Evolutionary conservation across 768 basidiomycete genomes (phyloP).

Genomic region (Leucosporidium creatinivorum): DNA sequence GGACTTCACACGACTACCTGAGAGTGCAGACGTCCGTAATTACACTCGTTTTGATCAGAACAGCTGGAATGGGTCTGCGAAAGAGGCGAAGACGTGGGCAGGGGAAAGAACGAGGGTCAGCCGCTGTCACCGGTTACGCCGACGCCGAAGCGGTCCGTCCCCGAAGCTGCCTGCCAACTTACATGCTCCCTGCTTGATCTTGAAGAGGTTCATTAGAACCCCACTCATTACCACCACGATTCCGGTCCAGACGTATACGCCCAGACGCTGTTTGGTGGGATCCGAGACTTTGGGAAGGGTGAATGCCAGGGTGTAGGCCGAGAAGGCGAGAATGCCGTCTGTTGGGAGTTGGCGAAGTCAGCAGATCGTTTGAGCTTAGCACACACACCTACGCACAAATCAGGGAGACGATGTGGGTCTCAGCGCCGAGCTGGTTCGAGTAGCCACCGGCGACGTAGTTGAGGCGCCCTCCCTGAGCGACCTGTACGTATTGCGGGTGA

Average conservation of each 20-base stretch:
- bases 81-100: no score
- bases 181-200: conserved; percentile 28
- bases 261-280: conserved; percentile 66
- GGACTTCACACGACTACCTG: no score
- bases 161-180: conserved; percentile 9
- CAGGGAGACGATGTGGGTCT: conserved; percentile 75
- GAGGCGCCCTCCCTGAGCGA: conserved; percentile 46
- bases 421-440: conserved; percentile 84
- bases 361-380: not conserved
- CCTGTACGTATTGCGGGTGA: conserved; percentile 57
- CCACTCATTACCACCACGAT: conserved; percentile 25
- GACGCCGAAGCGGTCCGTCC: no score
- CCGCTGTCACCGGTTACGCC: no score
- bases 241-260: conserved; percentile 77
- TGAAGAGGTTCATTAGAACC: conserved; percentile 25
- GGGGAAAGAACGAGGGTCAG: no score
- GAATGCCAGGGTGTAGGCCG: conserved; percentile 68
- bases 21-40: no score
- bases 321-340: conserved; percentile 76
- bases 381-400: conserved; percentile 84
- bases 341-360: not conserved
- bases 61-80: no score
- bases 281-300: conserved; percentile 63
- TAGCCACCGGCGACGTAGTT: conserved; percentile 79
- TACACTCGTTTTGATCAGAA: no score